A percentile compares a stretch with the other conserved stretches of the same genome.
Conservation (phyloP, 352 stramenopile genomes). For the Phytophthora capsici region DNA sequence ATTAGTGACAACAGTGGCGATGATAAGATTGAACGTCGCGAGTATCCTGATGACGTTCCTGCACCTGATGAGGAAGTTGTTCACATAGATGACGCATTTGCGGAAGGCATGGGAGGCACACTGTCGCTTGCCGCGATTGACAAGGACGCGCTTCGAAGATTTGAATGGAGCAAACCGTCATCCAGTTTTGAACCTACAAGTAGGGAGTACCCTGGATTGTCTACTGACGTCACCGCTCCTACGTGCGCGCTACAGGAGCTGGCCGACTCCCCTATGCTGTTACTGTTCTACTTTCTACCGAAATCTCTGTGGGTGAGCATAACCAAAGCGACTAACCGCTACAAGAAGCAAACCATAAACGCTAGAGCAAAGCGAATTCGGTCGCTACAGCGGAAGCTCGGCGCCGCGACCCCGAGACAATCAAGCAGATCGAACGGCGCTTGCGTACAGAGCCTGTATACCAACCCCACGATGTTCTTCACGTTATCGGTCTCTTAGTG, state of each 20-base stretch:
- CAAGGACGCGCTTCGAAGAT: background rate
- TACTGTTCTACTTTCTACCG: slow-evolving; percentile 34
- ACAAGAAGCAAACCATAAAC: background rate
- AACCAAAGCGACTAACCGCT: slow-evolving; percentile 26
- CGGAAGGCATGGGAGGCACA: too few relatives aligned
- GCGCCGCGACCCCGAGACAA: background rate
- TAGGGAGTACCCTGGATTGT: background rate
- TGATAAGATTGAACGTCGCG: background rate
- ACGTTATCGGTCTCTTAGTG: background rate
- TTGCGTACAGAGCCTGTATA: background rate
- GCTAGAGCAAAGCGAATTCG: too few relatives aligned
- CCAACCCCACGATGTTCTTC: background rate
- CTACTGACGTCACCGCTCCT: background rate
- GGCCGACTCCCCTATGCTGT: background rate
- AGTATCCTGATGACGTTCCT: background rate
- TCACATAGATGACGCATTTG: too few relatives aligned
- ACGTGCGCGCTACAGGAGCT: background rate
- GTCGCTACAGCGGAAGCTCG: background rate
- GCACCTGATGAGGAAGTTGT: too few relatives aligned
- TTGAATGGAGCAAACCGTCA: background rate
- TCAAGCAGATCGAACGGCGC: background rate
- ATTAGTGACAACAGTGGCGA: background rate
- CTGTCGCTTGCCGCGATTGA: background rate
- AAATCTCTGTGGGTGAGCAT: slow-evolving; percentile 24
- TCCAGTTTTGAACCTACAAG: background rate